A percentile compares a stretch with the other conserved stretches of the same genome.
Conservation (phyloP, 2,329 filamentous ascomycete species). For the Penicillium frequentans region DNA sequence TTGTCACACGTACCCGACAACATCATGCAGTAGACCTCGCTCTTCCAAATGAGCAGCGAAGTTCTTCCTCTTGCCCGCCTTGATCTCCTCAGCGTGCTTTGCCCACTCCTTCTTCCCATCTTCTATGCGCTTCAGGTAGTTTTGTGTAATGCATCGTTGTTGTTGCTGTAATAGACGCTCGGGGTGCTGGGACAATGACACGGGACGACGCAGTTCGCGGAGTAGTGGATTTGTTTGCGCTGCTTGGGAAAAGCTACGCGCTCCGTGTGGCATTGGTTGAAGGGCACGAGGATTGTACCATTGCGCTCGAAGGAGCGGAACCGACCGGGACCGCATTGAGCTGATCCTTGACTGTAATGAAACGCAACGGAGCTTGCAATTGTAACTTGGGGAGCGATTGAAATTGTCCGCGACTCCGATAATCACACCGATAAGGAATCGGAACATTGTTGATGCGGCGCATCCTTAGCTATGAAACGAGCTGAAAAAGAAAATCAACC, state of each 20-base stretch:
- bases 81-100: constrained; percentile 42
- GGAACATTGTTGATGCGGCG: constrained; percentile 23
- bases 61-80: constrained; percentile 43
- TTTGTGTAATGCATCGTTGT: constrained; percentile 40
- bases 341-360: constrained; percentile 3
- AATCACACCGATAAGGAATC: constrained; percentile 22
- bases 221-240: constrained; percentile 19
- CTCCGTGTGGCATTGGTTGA: constrained; percentile 18
- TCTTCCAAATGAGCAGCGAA: constrained; percentile 48
- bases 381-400: constrained; percentile 2
- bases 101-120: constrained; percentile 45
- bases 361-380: constrained; percentile 6
- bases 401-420: constrained; percentile 12
- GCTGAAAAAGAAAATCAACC: too few relatives aligned
- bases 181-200: not conserved
- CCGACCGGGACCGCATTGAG: constrained; percentile 28
- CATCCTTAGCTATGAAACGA: not conserved
- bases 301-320: constrained; percentile 22
- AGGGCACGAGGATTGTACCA: constrained; percentile 15
- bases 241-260: constrained; percentile 25
- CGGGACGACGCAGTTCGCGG: constrained; percentile 14
- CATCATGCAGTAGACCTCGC: constrained; percentile 47
- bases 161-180: constrained; percentile 14
- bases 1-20: constrained; percentile 42
- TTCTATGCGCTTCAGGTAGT: constrained; percentile 36